Conservation (phyloP, 495 filamentous ascomycete genomes). For the Xylona heveae region DNA sequence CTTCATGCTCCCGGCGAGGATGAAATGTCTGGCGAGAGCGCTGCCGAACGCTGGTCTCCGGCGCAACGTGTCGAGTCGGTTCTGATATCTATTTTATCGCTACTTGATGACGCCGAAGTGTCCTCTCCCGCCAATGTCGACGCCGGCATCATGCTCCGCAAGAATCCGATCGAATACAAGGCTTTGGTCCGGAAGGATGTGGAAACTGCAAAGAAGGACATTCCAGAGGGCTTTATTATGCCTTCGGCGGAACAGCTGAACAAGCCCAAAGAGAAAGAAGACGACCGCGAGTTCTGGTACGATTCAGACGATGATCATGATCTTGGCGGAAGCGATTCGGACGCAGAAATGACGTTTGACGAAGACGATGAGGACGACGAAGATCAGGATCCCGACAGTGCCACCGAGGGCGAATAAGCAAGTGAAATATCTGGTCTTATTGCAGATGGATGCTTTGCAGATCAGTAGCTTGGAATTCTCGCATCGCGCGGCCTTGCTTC, state of each 20-base stretch:
- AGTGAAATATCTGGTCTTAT: too few relatives aligned
- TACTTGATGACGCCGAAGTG: slow-evolving; percentile 86
- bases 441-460: too few relatives aligned
- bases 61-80: slow-evolving; percentile 87
- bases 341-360: slow-evolving; percentile 30
- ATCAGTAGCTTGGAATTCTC: too few relatives aligned
- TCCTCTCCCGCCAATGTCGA: slow-evolving; percentile 90
- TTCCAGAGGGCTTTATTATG: slow-evolving; percentile 69
- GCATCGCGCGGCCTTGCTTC: too few relatives aligned
- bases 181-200: slow-evolving; percentile 44
- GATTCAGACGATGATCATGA: slow-evolving; percentile 54
- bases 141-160: slow-evolving; percentile 67
- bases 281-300: slow-evolving; percentile 63
- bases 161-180: slow-evolving; percentile 45
- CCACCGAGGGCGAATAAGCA: too few relatives aligned
- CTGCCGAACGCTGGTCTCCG: slow-evolving; percentile 80
- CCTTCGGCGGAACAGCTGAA: slow-evolving; percentile 41
- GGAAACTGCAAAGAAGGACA: slow-evolving; percentile 49
- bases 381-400: slow-evolving; percentile 20
- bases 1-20: slow-evolving; percentile 84
- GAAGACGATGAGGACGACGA: slow-evolving; percentile 33
- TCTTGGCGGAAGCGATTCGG: slow-evolving; percentile 54
- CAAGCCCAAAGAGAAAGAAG: slow-evolving; percentile 35
- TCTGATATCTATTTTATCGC: slow-evolving; percentile 74
- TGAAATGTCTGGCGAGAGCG: slow-evolving; percentile 71